Base-by-base conservation (phyloP, 1,284 basidiomycete species). In the Ganoderma leucocontextum region DNA sequence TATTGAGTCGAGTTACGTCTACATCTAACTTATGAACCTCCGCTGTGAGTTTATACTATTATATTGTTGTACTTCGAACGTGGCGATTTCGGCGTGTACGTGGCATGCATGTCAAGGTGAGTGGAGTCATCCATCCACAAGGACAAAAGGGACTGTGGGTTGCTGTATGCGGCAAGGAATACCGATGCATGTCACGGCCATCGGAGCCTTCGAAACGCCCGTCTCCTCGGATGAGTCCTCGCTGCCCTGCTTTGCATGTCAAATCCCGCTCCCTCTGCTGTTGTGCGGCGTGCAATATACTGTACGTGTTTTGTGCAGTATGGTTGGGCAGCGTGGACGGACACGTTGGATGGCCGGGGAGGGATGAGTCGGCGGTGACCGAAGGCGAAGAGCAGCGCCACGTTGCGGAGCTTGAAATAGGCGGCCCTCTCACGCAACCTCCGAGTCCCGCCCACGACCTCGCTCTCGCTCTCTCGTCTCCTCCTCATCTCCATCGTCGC, bases 351-450 rank as follows among this genome's bases (percentile, higher is more conserved):
- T 39, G 35, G 44, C 13, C 7, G 42, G 15, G 44, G 53, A 39
- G 52, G 39, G 58, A 41, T 41, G 58, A 17, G 62, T 25, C 41
- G 49, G 59, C 61, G 60, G 39, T 64, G 53, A 33, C 63, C 29
- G 67, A 62, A 61, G 29, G 63, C 57, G 61, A 41, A 22, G 62
- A 44, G 69, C 72, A 75, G 71, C 67, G 75, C 75, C 72, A 75
- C 74, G 71, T 72, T 74, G 70, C 74, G 72, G 72, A 76, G 75
- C 69, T 75, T 74, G 71, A 76, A 75, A 75, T 72, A 70, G 53
- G 70, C 36, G 62, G 65, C 64, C 68, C 47, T 75, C 72, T 69
- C 74, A 74, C 75, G 73, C 71, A 72, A 67, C 70, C 4, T 22
- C 19, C n/a, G 8, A 22, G 62, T 70, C 71, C 69, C 69, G 69